A percentile compares a stretch with the other conserved stretches of the same genome.
Evolutionary conservation across 1,284 basidiomycete species (phyloP).

Genomic region (Ganoderma meredithae): DNA sequence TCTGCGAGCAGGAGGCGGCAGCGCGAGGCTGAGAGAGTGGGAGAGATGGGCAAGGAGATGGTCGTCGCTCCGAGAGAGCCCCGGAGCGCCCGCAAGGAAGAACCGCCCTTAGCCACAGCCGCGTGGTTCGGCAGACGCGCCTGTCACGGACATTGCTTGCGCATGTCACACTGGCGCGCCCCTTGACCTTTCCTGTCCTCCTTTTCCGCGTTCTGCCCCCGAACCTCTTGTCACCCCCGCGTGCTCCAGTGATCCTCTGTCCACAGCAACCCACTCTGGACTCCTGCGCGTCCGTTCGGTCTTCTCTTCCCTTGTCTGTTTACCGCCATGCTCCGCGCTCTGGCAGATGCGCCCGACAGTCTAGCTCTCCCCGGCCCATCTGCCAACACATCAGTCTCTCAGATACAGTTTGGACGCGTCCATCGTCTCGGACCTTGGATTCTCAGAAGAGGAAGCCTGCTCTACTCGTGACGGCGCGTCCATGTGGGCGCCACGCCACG

Average conservation of each 20-base stretch:
- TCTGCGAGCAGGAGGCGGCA: neutral
- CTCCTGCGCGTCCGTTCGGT: neutral
- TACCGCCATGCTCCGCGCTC: neutral
- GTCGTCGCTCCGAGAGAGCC: conserved; percentile 24
- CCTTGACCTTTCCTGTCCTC: conserved; percentile 14
- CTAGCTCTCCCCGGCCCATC: conserved; percentile 1
- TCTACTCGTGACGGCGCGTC: conserved; percentile 1
- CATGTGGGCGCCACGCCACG: conserved; percentile 14
- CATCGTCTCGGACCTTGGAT: conserved; percentile 7
- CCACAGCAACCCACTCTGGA: neutral
- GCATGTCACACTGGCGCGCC: conserved; percentile 20
- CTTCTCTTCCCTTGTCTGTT: neutral
- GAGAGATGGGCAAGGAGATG: conserved; percentile 7
- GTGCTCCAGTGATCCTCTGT: neutral
- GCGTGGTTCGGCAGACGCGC: conserved; percentile 7
- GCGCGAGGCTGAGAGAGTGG: conserved; percentile 5
- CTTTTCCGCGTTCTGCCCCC: conserved; percentile 17
- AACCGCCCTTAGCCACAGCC: conserved; percentile 9
- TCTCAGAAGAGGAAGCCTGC: conserved; percentile 2
- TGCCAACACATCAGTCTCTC: conserved; percentile 1
- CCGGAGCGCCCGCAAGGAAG: conserved; percentile 14
- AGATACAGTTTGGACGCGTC: conserved; percentile 8
- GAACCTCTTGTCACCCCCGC: neutral
- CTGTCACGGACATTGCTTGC: conserved; percentile 12
- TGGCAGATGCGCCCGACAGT: neutral